Conservation (phyloP, 1,284 basidiomycete species). For the Moesziomyces sp. region DNA sequence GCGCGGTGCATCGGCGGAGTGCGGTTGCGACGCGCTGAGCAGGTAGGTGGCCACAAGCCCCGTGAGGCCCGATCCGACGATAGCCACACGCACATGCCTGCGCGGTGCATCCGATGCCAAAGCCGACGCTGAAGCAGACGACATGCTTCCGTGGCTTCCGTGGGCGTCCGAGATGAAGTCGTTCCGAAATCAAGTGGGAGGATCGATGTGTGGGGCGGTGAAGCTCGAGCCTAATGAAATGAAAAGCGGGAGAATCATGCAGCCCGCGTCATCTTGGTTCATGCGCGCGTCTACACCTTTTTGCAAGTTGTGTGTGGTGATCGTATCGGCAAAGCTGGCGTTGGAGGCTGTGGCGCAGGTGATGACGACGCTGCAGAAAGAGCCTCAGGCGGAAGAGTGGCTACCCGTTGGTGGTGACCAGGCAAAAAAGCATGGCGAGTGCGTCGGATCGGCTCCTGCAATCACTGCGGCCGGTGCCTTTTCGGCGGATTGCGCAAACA, state of each 20-base stretch:
- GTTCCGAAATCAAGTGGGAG: not conserved
- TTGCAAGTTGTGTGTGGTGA: too few species aligned
- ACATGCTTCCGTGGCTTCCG: not conserved
- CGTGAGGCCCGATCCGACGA: constrained; percentile 87
- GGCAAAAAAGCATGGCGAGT: too few species aligned
- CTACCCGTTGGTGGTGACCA: not conserved
- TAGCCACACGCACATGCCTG: constrained; percentile 72
- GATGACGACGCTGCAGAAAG: not conserved
- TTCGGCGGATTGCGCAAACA: not conserved
- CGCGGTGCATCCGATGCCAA: not conserved
- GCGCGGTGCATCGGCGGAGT: not conserved
- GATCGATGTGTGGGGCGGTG: too few species aligned
- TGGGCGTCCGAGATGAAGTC: not conserved
- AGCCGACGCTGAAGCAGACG: not conserved
- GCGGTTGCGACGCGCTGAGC: constrained; percentile 72
- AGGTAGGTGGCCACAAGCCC: constrained; percentile 88
- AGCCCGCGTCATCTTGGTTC: not conserved
- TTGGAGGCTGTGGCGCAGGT: not conserved
- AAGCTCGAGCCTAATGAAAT: not conserved
- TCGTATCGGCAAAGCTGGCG: too few species aligned
- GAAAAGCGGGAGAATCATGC: not conserved
- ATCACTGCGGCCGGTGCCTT: too few species aligned
- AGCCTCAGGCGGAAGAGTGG: not conserved
- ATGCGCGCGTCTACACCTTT: too few species aligned
- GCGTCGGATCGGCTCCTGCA: too few species aligned